A percentile compares a stretch with the other conserved stretches of the same genome.
Conservation (phyloP, 1,284 basidiomycete genomes). For the Pseudozyma sp. region DNA sequence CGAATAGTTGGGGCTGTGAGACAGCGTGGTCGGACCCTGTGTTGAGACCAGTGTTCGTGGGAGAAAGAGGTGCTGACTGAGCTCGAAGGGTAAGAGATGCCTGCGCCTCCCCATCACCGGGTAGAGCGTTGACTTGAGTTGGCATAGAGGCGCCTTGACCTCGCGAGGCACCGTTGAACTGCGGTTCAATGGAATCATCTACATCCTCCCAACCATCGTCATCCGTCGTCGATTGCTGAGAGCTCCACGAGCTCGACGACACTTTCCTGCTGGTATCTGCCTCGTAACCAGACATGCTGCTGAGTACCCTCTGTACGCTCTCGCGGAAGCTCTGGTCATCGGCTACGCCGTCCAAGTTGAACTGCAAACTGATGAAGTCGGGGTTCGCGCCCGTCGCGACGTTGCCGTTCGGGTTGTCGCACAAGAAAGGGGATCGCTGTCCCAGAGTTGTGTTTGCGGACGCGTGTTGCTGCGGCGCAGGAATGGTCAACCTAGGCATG, state of each 20-base stretch:
- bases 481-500: slow-evolving; percentile 39
- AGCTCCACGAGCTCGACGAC: slow-evolving; percentile 20
- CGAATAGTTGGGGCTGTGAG: background rate
- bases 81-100: background rate
- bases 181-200: slow-evolving; percentile 6
- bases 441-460: background rate
- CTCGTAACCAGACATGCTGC: background rate
- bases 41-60: background rate
- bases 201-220: slow-evolving; percentile 43
- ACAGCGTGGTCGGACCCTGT: background rate
- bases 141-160: background rate
- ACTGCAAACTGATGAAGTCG: slow-evolving; percentile 17
- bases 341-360: slow-evolving; percentile 14
- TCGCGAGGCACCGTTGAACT: background rate
- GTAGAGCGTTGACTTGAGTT: too few species aligned
- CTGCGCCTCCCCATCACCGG: background rate
- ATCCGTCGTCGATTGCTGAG: slow-evolving; percentile 20
- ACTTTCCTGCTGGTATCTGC: background rate
- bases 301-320: slow-evolving; percentile 22
- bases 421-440: slow-evolving; percentile 16
- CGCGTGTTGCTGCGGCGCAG: background rate
- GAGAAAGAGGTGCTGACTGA: background rate
- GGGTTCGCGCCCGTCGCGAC: background rate
- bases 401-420: slow-evolving; percentile 1
- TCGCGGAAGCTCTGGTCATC: slow-evolving; percentile 8